A percentile compares a stretch with the other conserved stretches of the same genome.
Evolutionary conservation across 176 grass and related monocot species (phyloP).

Genomic region (Triticum turgidum): DNA sequence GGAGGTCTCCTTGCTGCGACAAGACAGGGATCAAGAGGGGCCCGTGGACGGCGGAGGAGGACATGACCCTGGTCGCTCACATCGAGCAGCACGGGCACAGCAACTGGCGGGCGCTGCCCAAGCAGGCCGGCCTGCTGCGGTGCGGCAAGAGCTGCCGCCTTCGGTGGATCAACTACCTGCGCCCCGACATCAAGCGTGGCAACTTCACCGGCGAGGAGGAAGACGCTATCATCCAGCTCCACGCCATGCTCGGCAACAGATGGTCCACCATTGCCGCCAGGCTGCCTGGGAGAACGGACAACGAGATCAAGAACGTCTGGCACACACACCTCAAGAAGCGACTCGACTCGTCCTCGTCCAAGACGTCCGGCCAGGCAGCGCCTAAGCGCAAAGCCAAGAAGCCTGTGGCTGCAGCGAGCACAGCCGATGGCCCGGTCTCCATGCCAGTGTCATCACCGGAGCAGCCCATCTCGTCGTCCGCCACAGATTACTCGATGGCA

Average conservation of each 20-base stretch:
- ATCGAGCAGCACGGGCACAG: slow-evolving; percentile 74
- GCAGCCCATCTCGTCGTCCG: slow-evolving; percentile 34
- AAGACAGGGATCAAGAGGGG: slow-evolving; percentile 79
- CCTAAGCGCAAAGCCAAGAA: slow-evolving; percentile 36
- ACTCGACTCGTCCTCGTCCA: not conserved
- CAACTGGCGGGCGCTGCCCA: slow-evolving; percentile 87
- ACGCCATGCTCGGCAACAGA: slow-evolving; percentile 67
- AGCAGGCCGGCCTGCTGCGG: slow-evolving; percentile 65
- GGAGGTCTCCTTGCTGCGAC: slow-evolving; percentile 75
- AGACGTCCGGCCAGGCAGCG: not conserved
- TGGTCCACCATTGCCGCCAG: slow-evolving; percentile 82
- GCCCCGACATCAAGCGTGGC: slow-evolving; percentile 81
- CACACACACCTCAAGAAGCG: slow-evolving; percentile 84
- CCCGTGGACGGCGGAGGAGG: slow-evolving; percentile 74
- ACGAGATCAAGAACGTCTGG: slow-evolving; percentile 95
- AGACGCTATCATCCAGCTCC: slow-evolving; percentile 67
- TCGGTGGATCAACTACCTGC: slow-evolving; percentile 85
- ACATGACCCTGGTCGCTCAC: slow-evolving; percentile 53
- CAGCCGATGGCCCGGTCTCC: not conserved
- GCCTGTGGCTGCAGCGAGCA: not conserved
- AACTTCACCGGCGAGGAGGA: slow-evolving; percentile 83
- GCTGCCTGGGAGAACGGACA: slow-evolving; percentile 85
- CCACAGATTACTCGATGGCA: slow-evolving; percentile 28
- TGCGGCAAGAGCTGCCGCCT: slow-evolving; percentile 95
- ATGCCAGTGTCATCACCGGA: slow-evolving; percentile 35